These are phyloP conservation scores for Pseudogymnoascus pannorum DNA, from an alignment of 2,329 filamentous ascomycete species.

Conservation along the genomic window DNA sequence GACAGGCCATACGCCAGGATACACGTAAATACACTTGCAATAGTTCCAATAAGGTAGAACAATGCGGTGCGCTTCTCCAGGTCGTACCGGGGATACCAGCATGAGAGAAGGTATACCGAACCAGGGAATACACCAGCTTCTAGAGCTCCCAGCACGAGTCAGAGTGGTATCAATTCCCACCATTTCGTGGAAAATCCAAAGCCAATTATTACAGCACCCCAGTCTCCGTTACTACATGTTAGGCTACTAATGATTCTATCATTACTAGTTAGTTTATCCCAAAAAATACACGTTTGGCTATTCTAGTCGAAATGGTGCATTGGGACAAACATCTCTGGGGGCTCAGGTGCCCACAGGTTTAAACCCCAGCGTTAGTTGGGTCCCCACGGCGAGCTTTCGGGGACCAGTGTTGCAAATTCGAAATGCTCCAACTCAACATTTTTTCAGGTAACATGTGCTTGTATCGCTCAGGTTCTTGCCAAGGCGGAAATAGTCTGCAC, in stretches of 20 bases:
- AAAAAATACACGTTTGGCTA: constrained; percentile 60
- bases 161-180: constrained; percentile 21
- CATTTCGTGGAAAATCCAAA: constrained; percentile 30
- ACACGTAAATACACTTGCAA: constrained; percentile 58
- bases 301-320: constrained; percentile 61
- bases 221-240: constrained; percentile 62
- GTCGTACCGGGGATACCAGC: constrained; percentile 48
- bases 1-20: constrained; percentile 61
- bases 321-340: constrained; percentile 64
- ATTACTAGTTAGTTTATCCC: constrained; percentile 60
- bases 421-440: constrained; percentile 79
- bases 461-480: constrained; percentile 76
- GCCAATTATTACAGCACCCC: constrained; percentile 32
- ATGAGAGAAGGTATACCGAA: constrained; percentile 34
- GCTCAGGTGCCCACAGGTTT: constrained; percentile 65
- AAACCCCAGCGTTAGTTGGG: constrained; percentile 70
- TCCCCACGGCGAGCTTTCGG: constrained; percentile 36
- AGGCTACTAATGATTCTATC: constrained; percentile 55
- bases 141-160: constrained; percentile 23
- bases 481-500: constrained; percentile 79
- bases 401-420: constrained; percentile 62
- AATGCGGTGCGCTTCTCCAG: constrained; percentile 62
- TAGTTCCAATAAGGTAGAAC: constrained; percentile 62
- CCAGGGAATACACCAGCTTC: constrained; percentile 31
- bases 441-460: constrained; percentile 76